Evolutionary conservation across 2,329 filamentous ascomycete species (phyloP).

Genomic region (Aspergillus ustus): DNA sequence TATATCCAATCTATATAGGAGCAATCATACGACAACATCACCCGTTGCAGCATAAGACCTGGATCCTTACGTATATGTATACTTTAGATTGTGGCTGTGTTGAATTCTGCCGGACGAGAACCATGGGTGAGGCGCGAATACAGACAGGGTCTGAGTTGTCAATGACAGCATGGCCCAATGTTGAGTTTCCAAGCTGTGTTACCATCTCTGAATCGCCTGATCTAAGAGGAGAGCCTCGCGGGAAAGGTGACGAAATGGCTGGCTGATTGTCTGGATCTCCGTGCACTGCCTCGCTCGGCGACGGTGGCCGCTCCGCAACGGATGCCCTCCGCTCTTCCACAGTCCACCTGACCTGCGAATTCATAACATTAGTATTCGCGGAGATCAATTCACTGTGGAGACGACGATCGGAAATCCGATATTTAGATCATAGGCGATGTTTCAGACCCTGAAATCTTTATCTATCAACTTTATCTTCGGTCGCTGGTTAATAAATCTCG

Average conservation of each 20-base stretch:
- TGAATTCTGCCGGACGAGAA: neutral
- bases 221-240: conserved; percentile 28
- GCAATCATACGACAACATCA: neutral
- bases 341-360: neutral
- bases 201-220: neutral
- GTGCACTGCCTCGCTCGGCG: conserved; percentile 15
- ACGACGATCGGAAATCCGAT: neutral
- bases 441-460: neutral
- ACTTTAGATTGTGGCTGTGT: conserved; percentile 5
- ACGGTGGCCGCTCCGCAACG: too few relatives aligned
- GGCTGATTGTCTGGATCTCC: neutral
- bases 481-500: neutral
- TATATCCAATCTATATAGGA: neutral
- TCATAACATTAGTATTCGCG: neutral
- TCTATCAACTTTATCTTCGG: neutral
- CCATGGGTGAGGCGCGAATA: conserved; percentile 1
- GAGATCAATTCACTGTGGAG: neutral
- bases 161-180: conserved; percentile 1
- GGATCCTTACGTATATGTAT: neutral
- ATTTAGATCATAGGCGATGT: neutral
- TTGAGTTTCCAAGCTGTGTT: neutral
- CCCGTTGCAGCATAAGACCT: neutral
- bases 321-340: too few relatives aligned
- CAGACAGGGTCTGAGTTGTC: neutral
- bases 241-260: conserved; percentile 3